These are phyloP conservation scores for Paxillus rubicundulus DNA, from an alignment of 768 basidiomycete species.

Conservation along the genomic window DNA sequence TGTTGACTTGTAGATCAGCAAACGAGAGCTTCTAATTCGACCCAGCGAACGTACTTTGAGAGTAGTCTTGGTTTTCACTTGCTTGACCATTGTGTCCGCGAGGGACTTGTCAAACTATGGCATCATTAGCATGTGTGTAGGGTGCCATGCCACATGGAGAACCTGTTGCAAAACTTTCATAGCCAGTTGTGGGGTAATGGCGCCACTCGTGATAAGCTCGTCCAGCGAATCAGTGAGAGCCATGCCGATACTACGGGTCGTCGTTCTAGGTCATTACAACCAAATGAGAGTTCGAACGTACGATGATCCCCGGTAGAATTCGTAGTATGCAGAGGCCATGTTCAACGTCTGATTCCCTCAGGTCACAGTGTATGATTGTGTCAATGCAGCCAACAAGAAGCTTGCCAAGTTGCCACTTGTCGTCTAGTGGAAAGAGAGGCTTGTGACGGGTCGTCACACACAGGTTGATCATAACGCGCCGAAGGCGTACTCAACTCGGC, in stretches of 20 bases:
- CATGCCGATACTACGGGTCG: conserved; percentile 78
- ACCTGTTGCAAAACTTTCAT: conserved; percentile 99
- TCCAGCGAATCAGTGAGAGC: conserved; percentile 97
- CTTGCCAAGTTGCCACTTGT: not conserved
- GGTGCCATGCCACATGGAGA: conserved; percentile 16
- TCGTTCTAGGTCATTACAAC: not conserved
- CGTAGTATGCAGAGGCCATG: conserved; percentile 87
- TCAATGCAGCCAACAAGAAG: not conserved
- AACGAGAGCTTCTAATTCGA: not conserved
- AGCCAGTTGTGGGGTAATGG: conserved; percentile 97
- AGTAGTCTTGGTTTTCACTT: conserved; percentile 92
- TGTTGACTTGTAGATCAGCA: conserved; percentile 26
- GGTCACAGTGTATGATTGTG: conserved; percentile 9
- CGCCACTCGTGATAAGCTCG: conserved; percentile 94
- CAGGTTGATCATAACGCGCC: too few species aligned
- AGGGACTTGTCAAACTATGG: conserved; percentile 92
- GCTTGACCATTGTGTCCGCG: conserved; percentile 88
- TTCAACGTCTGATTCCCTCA: conserved; percentile 12
- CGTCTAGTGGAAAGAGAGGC: not conserved
- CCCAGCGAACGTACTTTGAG: conserved; percentile 62
- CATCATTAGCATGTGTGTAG: conserved; percentile 12
- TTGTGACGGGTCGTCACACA: conserved; percentile 25
- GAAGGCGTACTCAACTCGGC: not conserved
- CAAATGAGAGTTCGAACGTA: conserved; percentile 40
- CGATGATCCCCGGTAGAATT: conserved; percentile 92